Conservation (phyloP, 768 basidiomycete species). For the Sarcodon sp. region DNA sequence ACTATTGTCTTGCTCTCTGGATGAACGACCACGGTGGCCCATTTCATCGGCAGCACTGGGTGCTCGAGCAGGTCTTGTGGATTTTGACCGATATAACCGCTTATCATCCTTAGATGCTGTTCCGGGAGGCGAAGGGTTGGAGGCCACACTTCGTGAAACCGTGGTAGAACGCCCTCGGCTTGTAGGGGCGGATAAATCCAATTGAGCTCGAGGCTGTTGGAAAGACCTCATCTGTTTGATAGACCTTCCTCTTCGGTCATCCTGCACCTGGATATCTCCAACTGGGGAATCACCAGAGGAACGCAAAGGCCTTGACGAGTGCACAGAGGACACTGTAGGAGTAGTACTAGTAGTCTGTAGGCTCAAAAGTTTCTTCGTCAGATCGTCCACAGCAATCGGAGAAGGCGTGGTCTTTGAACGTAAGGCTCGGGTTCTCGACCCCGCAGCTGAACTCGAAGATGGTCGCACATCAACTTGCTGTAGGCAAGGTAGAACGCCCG, state of each 20-base stretch:
- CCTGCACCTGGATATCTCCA: slow-evolving; percentile 7
- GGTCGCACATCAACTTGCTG: neutral
- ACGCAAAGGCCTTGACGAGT: no score
- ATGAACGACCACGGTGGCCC: no score
- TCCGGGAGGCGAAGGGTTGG: slow-evolving; percentile 4
- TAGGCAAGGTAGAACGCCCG: neutral
- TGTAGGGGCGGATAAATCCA: slow-evolving; percentile 17
- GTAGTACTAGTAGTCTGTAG: slow-evolving; percentile 23
- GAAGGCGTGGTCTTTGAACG: slow-evolving; percentile 16
- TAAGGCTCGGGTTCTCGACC: slow-evolving; percentile 31
- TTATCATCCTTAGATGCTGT: neutral
- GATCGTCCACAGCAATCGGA: slow-evolving; percentile 41
- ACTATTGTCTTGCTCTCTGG: no score
- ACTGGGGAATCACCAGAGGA: slow-evolving; percentile 1
- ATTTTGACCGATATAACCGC: no score
- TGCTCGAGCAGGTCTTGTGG: no score
- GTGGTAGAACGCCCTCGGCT: neutral
- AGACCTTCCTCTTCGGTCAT: slow-evolving; percentile 11
- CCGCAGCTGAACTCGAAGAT: slow-evolving; percentile 12
- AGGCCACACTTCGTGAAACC: neutral
- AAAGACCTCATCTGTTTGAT: slow-evolving; percentile 50
- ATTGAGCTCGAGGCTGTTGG: slow-evolving; percentile 32
- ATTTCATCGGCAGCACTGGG: no score
- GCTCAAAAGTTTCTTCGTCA: slow-evolving; percentile 42
- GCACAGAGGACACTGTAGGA: neutral